A percentile compares a stretch with the other conserved stretches of the same genome.
Evolutionary conservation across 2,329 filamentous ascomycete genomes (phyloP).

Genomic region (Neonectria faginata): DNA sequence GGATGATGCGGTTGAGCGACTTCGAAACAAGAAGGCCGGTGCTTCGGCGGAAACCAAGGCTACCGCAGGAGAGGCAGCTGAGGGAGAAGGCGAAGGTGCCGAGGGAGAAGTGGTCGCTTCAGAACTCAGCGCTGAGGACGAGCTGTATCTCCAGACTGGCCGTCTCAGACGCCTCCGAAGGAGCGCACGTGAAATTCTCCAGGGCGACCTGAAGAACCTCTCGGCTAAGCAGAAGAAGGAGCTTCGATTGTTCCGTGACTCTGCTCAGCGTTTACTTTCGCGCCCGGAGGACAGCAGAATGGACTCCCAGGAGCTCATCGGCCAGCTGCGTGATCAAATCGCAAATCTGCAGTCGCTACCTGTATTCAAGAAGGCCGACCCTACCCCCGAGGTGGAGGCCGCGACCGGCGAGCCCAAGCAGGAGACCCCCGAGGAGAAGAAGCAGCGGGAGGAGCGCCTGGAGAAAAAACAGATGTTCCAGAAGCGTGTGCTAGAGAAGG

Average conservation of each 20-base stretch:
- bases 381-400: slow-evolving; percentile 27
- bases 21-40: slow-evolving; percentile 29
- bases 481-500: slow-evolving; percentile 50
- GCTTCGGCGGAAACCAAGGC: slow-evolving; percentile 28
- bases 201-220: slow-evolving; percentile 62
- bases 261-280: slow-evolving; percentile 71
- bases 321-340: slow-evolving; percentile 50
- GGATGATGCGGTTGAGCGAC: slow-evolving; percentile 40
- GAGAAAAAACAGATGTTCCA: slow-evolving; percentile 44
- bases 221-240: slow-evolving; percentile 80
- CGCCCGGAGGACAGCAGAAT: slow-evolving; percentile 49
- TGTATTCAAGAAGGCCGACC: slow-evolving; percentile 47
- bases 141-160: slow-evolving; percentile 42
- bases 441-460: slow-evolving; percentile 34
- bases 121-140: slow-evolving; percentile 41
- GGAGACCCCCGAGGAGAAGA: slow-evolving; percentile 30
- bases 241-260: slow-evolving; percentile 77
- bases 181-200: slow-evolving; percentile 50
- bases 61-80: slow-evolving; percentile 37
- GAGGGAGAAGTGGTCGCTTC: slow-evolving; percentile 42
- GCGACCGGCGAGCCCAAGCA: slow-evolving; percentile 24
- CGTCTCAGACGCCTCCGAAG: slow-evolving; percentile 47
- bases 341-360: slow-evolving; percentile 49
- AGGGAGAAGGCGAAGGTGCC: slow-evolving; percentile 32
- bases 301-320: slow-evolving; percentile 46